Conservation (phyloP, 148 eudicot genomes). For the Chenopodium quinoa region DNA sequence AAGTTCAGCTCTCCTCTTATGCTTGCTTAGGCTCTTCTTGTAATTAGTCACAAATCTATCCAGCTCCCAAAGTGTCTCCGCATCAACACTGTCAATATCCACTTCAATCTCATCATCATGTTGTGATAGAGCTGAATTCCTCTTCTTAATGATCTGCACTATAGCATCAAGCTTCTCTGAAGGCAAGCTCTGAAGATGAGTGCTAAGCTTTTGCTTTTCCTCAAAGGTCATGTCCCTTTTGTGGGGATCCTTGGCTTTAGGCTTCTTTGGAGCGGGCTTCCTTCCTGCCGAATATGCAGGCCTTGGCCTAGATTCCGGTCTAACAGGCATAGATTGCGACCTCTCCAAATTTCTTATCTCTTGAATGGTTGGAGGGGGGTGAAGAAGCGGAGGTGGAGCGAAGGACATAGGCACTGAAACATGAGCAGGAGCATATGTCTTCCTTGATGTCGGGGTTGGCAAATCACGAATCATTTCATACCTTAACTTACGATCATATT, state of each 20-base stretch:
- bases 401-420: conserved; percentile 27
- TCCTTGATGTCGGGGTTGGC: conserved; percentile 64
- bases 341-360: conserved; percentile 49
- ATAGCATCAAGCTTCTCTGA: conserved; percentile 75
- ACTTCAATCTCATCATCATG: conserved; percentile 90
- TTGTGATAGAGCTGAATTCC: conserved; percentile 67
- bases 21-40: conserved; percentile 81
- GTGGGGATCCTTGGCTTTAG: conserved; percentile 79
- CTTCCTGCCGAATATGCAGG: conserved; percentile 38
- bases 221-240: conserved; percentile 93
- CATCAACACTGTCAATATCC: conserved; percentile 82
- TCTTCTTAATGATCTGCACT: conserved; percentile 76
- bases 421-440: conserved; percentile 28
- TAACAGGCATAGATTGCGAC: conserved; percentile 46
- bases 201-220: conserved; percentile 87
- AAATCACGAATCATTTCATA: conserved; percentile 52
- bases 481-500: conserved; percentile 51
- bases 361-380: conserved; percentile 27
- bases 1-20: conserved; percentile 73
- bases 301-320: conserved; percentile 42
- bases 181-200: conserved; percentile 76
- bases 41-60: conserved; percentile 87
- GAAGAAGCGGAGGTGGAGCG: conserved; percentile 40
- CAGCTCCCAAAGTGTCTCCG: conserved; percentile 92
- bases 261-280: conserved; percentile 73